These are phyloP conservation scores for Fusarium citri DNA, from an alignment of 2,329 filamentous ascomycete genomes.

Conservation along the genomic window DNA sequence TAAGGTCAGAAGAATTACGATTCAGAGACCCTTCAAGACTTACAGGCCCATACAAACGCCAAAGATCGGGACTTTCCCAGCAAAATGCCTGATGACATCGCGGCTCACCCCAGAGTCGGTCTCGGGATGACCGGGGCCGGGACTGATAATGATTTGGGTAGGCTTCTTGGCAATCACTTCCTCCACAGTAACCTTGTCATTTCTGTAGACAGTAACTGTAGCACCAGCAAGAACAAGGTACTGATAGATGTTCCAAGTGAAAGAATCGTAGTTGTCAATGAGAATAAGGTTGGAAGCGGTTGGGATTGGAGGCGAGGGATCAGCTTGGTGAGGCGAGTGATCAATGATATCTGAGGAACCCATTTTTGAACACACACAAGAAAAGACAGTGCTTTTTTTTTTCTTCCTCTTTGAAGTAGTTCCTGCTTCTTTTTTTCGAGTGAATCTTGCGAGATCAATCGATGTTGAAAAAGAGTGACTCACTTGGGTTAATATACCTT, in stretches of 20 bases:
- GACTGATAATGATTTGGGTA: constrained; percentile 94
- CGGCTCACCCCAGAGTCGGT: constrained; percentile 95
- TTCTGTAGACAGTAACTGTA: constrained; percentile 87
- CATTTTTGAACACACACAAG: constrained; percentile 54
- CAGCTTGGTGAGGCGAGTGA: constrained; percentile 87
- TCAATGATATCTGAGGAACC: constrained; percentile 69
- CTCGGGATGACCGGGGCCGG: constrained; percentile 91
- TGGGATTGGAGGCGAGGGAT: constrained; percentile 76
- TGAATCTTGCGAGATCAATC: constrained; percentile 12
- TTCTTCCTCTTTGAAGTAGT: not conserved
- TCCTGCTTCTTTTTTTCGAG: constrained; percentile 1
- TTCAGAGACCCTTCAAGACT: constrained; percentile 51
- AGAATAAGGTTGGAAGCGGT: constrained; percentile 91
- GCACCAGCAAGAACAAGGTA: constrained; percentile 97
- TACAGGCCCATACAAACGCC: constrained; percentile 99
- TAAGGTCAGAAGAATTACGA: not conserved
- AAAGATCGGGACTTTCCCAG: constrained; percentile 92
- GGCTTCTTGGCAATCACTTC: constrained; percentile 86
- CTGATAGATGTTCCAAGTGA: constrained; percentile 99
- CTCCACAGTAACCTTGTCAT: constrained; percentile 89
- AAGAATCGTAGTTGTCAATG: constrained; percentile 99
- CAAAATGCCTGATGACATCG: constrained; percentile 89
- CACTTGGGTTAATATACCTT: constrained; percentile 23
- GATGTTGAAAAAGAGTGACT: constrained; percentile 39
- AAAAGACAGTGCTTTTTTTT: not conserved